Evolutionary conservation across 352 stramenopile genomes (phyloP), one percentile per base, ranked within the genome.

Genomic region (Phytophthora podocarpi): DNA sequence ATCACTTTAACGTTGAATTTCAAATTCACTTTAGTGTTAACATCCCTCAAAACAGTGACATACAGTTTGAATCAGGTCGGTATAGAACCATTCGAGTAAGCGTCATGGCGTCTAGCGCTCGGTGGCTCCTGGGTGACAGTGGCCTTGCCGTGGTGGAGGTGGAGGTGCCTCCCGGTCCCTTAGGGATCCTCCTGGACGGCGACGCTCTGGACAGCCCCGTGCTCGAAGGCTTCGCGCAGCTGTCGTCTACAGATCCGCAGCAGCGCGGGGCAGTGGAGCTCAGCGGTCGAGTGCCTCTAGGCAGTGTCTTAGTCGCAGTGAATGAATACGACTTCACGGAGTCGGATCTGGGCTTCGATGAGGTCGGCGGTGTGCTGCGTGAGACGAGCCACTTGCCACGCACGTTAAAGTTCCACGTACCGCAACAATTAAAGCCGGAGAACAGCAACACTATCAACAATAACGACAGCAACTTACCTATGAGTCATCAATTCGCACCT

Each of bases 171-270:
- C 70, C 80, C 0, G 84, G 78, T 0, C 60, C 85, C 15, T 64
- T 92, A 0, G 83, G 79, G 9, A 85, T 92, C 24, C 24, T 85
- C n/a, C 54, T 94, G 5, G 81, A 94, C 26, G 55, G 66, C 4
- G 69, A 76, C 31, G 67, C 59, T 12, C n/a, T 60, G 9, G 56
- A 58, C 4, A 72, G 59, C 0, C 77, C 73, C 0, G 72, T 94
- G 24, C 69, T 91, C 15, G 77, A 90, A 18, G 62, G 70, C 27
- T 94, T 91, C 48, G 75, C 67, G 6, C 47, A 52, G 0, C 42
- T 87, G 5, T 54, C 64, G 2, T 62, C 53, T 6, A 48, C 63
- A 3, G 67, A 68, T 15, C 20, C n/a, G 12, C 24, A 49, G 36
- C 48, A 58, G 6, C 75, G 72, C 23, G 85, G 83, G 15, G 55